These are phyloP conservation scores for Neofusicoccum parvum DNA, from an alignment of 2,329 filamentous ascomycete genomes.

Conservation along the genomic window DNA sequence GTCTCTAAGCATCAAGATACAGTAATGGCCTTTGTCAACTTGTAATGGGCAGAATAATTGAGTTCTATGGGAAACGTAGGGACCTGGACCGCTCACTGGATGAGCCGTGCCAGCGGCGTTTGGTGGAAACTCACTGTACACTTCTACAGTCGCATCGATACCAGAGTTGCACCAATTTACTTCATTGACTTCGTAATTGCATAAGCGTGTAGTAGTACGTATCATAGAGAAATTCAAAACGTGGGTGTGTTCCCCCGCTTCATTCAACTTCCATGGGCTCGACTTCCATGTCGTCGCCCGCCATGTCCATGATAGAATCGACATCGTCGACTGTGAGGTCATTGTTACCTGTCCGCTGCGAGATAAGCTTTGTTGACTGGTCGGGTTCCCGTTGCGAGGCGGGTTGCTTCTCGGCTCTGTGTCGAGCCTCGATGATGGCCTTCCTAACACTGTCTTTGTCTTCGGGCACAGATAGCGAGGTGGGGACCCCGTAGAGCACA, in stretches of 20 bases:
- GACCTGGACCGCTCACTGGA: neutral
- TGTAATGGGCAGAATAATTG: neutral
- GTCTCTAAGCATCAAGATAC: neutral
- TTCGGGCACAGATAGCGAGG: constrained; percentile 72
- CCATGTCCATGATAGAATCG: neutral
- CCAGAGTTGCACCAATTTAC: neutral
- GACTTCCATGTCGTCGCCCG: neutral
- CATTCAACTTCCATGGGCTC: neutral
- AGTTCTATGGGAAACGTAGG: neutral
- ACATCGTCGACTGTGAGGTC: neutral
- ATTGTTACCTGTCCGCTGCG: neutral
- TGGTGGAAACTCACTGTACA: neutral
- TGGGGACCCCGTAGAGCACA: constrained; percentile 81
- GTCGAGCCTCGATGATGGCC: constrained; percentile 79
- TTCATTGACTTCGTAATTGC: neutral
- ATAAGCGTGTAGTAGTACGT: neutral
- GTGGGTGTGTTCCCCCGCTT: neutral
- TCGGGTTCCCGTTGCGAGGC: neutral
- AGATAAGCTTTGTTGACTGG: neutral
- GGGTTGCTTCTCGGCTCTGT: constrained; percentile 62
- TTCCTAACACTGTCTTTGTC: constrained; percentile 74
- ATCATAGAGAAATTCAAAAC: neutral
- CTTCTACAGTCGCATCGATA: neutral
- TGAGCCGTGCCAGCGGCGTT: constrained; percentile 1
- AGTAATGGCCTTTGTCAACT: neutral